These are phyloP conservation scores for Plantago rigida DNA, from an alignment of 305 asterid genomes.

Conservation along the genomic window DNA sequence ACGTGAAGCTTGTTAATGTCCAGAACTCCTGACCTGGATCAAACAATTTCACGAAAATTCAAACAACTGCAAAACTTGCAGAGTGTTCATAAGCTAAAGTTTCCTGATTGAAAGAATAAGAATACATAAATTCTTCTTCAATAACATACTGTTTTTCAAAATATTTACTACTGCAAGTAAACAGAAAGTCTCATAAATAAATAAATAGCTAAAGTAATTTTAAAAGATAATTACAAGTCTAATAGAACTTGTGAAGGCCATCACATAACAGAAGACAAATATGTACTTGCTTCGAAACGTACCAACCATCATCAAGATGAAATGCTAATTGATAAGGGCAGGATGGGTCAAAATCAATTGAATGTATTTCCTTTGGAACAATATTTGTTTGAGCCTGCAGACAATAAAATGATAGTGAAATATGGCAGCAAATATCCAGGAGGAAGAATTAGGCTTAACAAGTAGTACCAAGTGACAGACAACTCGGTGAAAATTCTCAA, in stretches of 20 bases:
- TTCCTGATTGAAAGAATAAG: background rate
- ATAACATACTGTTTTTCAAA: conserved; percentile 13
- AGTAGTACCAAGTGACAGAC: background rate
- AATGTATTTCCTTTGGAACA: conserved; percentile 63
- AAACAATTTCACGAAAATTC: conserved; percentile 10
- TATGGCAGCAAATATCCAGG: conserved; percentile 6
- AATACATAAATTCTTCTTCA: background rate
- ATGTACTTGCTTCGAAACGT: conserved; percentile 30
- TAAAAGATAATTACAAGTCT: background rate
- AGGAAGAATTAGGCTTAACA: conserved; percentile 16
- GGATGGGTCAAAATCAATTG: conserved; percentile 75
- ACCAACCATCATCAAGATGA: conserved; percentile 98
- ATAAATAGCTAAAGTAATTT: no score
- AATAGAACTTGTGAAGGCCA: conserved; percentile 8
- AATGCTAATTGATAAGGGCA: conserved; percentile 85
- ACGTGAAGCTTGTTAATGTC: conserved; percentile 61
- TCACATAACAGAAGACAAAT: conserved; percentile 9
- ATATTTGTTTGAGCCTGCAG: conserved; percentile 84
- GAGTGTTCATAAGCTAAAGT: conserved; percentile 2
- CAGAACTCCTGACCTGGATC: conserved; percentile 79
- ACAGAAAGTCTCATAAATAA: background rate
- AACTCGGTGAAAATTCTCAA: background rate
- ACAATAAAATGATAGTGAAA: conserved; percentile 18
- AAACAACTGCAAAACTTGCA: conserved; percentile 3
- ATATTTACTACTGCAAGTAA: background rate